Percentiles rank a stretch among this genome's conserved stretches.
Conservation (phyloP, 345 rosid species). For the Sapria himalayana region DNA sequence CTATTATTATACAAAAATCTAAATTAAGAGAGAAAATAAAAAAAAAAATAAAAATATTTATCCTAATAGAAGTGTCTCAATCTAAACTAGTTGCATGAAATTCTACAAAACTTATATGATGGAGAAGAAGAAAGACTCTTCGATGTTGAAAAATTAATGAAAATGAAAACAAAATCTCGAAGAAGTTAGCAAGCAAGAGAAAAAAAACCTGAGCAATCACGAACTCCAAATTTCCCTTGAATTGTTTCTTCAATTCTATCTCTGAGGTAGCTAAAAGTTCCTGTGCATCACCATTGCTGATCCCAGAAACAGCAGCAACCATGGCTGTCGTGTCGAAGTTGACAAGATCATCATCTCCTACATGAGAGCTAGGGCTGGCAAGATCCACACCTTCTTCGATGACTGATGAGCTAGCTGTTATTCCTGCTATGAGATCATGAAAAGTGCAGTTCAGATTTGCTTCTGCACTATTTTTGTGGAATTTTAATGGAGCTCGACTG, state of each 20-base stretch:
- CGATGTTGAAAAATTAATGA: not conserved
- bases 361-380: conserved; percentile 2
- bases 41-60: no score
- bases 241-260: conserved; percentile 28
- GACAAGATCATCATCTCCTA: conserved; percentile 16
- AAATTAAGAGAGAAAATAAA: no score
- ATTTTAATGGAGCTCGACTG: conserved; percentile 7
- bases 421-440: conserved; percentile 20
- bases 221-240: conserved; percentile 65
- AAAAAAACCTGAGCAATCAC: conserved; percentile 79
- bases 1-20: no score
- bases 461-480: conserved; percentile 11
- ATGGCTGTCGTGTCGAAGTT: conserved; percentile 78
- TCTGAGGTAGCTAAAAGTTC: conserved; percentile 26
- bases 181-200: not conserved
- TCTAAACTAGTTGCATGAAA: no score
- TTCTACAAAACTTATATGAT: no score
- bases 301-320: conserved; percentile 72
- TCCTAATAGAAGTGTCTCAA: no score
- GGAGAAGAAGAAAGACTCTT: no score
- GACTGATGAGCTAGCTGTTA: conserved; percentile 12
- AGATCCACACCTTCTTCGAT: conserved; percentile 7
- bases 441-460: conserved; percentile 12
- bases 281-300: conserved; percentile 54
- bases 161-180: not conserved